phyloP scores from a whole-genome alignment of 768 basidiomycete genomes.

The Mrakia frigida region DNA sequence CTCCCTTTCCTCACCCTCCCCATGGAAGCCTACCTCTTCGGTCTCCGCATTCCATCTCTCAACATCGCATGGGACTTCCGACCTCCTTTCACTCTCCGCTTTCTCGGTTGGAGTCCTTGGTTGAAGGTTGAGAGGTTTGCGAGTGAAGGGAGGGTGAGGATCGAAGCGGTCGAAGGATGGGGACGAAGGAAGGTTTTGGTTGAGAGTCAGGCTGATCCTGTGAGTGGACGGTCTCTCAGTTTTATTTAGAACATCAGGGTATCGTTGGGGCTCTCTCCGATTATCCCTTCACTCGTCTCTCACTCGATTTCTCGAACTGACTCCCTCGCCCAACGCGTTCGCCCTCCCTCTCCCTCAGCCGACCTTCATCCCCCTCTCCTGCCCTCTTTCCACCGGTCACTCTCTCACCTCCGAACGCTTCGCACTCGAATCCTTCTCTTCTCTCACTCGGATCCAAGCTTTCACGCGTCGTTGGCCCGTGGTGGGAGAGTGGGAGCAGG shows the following conservation, averaged over 20 bases:
- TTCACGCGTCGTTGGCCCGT: background rate
- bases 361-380: conserved; percentile 18
- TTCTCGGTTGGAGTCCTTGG: background rate
- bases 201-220: background rate
- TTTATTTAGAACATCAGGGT: too few species aligned
- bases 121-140: background rate
- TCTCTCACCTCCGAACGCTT: background rate
- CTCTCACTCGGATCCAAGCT: background rate
- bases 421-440: conserved; percentile 6
- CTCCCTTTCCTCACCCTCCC: conserved; percentile 5
- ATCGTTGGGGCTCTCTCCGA: too few species aligned
- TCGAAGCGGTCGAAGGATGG: background rate
- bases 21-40: conserved; percentile 13
- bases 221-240: background rate
- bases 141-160: background rate
- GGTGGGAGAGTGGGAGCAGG: background rate
- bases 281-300: too few species aligned
- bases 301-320: too few species aligned
- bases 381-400: conserved; percentile 2
- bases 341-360: background rate
- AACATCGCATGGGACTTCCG: conserved; percentile 8
- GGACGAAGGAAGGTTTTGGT: background rate
- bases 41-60: background rate
- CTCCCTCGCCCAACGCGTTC: too few species aligned
- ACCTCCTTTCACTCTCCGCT: background rate